Conservation (phyloP, 2,329 filamentous ascomycete genomes). For the Aspergillus flavus region DNA sequence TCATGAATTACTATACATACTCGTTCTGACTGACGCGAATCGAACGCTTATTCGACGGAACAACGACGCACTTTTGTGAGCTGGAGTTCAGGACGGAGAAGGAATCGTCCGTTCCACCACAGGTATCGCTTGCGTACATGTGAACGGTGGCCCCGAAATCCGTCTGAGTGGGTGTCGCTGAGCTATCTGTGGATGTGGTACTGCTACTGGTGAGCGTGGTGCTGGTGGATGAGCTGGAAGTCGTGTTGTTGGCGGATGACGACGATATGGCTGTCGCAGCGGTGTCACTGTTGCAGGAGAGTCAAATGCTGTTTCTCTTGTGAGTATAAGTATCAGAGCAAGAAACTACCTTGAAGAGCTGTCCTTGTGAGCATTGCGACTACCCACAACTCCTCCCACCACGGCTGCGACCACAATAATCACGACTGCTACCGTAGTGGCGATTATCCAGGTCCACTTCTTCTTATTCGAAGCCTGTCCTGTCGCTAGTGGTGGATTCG, state of each 20-base stretch:
- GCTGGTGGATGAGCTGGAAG: background rate
- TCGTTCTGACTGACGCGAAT: background rate
- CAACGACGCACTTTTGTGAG: background rate
- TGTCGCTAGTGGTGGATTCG: background rate
- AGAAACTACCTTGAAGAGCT: background rate
- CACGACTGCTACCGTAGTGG: background rate
- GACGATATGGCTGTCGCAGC: background rate
- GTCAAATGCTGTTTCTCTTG: background rate
- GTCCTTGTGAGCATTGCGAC: background rate
- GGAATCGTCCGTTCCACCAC: background rate
- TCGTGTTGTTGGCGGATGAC: background rate
- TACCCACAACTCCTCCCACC: conserved; percentile 7
- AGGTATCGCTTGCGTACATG: background rate
- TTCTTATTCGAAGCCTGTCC: background rate
- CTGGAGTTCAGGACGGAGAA: background rate
- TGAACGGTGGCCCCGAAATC: background rate
- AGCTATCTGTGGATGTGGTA: background rate
- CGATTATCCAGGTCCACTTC: background rate
- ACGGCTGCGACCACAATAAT: conserved; percentile 1
- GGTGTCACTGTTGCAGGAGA: background rate
- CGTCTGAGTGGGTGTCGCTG: background rate
- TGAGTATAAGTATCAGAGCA: background rate
- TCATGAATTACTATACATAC: background rate
- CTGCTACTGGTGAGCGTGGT: too few species aligned
- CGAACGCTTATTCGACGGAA: background rate